phyloP scores from a whole-genome alignment of 2,329 filamentous ascomycete species.

The Pleurostoma richardsiae region DNA sequence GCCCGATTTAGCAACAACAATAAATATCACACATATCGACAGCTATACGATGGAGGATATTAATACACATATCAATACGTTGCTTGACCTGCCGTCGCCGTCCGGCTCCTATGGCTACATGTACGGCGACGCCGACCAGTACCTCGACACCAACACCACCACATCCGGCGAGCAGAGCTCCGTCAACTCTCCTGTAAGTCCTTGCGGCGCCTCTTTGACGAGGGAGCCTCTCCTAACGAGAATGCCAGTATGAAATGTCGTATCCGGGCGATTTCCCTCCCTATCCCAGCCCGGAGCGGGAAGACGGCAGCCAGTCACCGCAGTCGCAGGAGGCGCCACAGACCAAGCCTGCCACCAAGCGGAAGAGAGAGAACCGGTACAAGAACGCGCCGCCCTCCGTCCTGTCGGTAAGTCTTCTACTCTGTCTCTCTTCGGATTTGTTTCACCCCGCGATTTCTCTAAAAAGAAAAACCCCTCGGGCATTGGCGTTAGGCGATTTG shows the following conservation, averaged over 20 bases:
- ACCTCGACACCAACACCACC: slow-evolving; percentile 22
- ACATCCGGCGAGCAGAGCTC: slow-evolving; percentile 29
- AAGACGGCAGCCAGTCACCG: slow-evolving; percentile 7
- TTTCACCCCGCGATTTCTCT: neutral
- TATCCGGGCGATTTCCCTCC: slow-evolving; percentile 12
- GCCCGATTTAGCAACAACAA: no score
- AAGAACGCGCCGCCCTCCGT: slow-evolving; percentile 47
- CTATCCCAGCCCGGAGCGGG: slow-evolving; percentile 16
- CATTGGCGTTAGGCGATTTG: no score
- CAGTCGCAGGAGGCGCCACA: slow-evolving; percentile 12
- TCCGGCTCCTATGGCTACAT: slow-evolving; percentile 23
- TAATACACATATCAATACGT: slow-evolving; percentile 18
- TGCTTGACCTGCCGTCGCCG: slow-evolving; percentile 25
- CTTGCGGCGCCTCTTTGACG: neutral
- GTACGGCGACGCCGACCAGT: slow-evolving; percentile 29
- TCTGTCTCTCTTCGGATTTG: no score
- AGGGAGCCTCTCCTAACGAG: slow-evolving; percentile 8
- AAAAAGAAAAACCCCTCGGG: neutral
- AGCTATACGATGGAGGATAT: slow-evolving; percentile 22
- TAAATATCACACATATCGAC: no score
- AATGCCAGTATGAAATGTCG: slow-evolving; percentile 24
- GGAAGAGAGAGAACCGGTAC: slow-evolving; percentile 47
- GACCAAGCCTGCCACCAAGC: slow-evolving; percentile 34
- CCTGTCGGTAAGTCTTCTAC: slow-evolving; percentile 34
- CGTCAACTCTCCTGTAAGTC: slow-evolving; percentile 27